These are phyloP conservation scores for Bimuria novae-zelandiae DNA, from an alignment of 2,329 filamentous ascomycete species.

Conservation along the genomic window DNA sequence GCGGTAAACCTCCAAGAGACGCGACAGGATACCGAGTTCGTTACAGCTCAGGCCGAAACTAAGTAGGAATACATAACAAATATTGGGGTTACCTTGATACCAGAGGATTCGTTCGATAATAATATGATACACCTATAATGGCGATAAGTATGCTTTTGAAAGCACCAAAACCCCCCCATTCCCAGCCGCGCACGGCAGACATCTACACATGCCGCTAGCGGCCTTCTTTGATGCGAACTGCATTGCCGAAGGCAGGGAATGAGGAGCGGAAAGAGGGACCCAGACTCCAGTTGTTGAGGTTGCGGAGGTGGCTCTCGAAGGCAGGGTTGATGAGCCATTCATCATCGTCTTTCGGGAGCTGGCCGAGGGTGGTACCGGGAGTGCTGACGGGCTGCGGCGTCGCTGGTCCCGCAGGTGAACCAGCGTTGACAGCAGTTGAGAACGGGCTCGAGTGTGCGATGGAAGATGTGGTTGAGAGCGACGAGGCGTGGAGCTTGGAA, in stretches of 20 bases:
- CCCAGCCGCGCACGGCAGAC: conserved; percentile 7
- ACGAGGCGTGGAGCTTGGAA: conserved; percentile 28
- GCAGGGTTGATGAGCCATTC: conserved; percentile 83
- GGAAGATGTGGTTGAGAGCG: conserved; percentile 29
- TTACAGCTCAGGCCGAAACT: background rate
- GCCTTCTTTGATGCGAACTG: conserved; percentile 40
- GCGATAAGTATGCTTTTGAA: background rate
- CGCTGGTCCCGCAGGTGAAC: conserved; percentile 29
- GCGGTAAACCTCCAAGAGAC: background rate
- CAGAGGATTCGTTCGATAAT: conserved; percentile 1
- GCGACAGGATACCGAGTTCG: background rate
- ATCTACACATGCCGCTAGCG: conserved; percentile 20
- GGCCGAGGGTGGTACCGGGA: conserved; percentile 15
- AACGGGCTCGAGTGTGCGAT: conserved; percentile 32
- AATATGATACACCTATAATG: conserved; percentile 4
- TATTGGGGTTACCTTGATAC: background rate
- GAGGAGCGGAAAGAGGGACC: conserved; percentile 69
- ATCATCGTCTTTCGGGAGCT: conserved; percentile 47
- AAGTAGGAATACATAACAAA: background rate
- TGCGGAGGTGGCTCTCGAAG: conserved; percentile 78
- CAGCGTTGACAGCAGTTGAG: conserved; percentile 36
- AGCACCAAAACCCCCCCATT: background rate
- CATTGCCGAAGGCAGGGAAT: conserved; percentile 61
- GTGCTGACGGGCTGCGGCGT: conserved; percentile 30
- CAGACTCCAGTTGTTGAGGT: conserved; percentile 80